phyloP scores from a whole-genome alignment of 2,329 filamentous ascomycete genomes.

The Neopestalotiopsis sp. region DNA sequence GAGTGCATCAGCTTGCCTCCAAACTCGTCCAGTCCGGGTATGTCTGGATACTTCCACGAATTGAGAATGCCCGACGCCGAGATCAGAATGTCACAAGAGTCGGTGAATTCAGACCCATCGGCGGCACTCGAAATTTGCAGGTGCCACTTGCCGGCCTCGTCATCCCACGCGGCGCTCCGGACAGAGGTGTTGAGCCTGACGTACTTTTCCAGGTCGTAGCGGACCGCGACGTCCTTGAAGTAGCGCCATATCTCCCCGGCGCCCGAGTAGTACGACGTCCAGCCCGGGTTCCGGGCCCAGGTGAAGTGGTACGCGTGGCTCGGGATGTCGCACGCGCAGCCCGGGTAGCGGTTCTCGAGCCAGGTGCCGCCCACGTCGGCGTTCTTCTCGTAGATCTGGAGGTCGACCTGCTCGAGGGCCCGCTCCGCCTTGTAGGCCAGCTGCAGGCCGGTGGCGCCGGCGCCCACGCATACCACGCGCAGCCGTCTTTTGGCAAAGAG shows the following conservation, averaged over 20 bases:
- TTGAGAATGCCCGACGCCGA: conserved; percentile 5
- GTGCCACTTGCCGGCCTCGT: background rate
- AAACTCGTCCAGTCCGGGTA: background rate
- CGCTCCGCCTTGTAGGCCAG: conserved; percentile 4
- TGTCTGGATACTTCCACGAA: conserved; percentile 5
- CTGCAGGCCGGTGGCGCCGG: background rate
- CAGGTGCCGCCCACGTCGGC: conserved; percentile 10
- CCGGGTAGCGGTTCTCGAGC: conserved; percentile 11
- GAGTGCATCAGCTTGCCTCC: conserved; percentile 2
- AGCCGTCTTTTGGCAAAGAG: background rate
- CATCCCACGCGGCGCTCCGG: conserved; percentile 1
- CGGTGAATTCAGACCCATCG: background rate
- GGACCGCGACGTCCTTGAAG: conserved; percentile 3
- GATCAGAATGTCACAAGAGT: background rate
- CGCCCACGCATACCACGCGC: conserved; percentile 2
- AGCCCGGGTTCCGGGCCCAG: conserved; percentile 6
- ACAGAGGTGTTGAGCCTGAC: background rate
- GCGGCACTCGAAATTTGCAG: background rate
- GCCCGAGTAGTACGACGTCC: background rate
- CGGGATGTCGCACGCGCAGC: conserved; percentile 9
- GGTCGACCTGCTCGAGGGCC: background rate
- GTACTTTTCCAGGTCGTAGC: conserved; percentile 5
- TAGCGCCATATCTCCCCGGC: background rate
- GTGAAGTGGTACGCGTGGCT: conserved; percentile 8
- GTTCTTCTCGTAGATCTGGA: conserved; percentile 15